A percentile compares a stretch with the other conserved stretches of the same genome.
phyloP scores from a whole-genome alignment of 345 rosid genomes.

The Hevea brasiliensis region DNA sequence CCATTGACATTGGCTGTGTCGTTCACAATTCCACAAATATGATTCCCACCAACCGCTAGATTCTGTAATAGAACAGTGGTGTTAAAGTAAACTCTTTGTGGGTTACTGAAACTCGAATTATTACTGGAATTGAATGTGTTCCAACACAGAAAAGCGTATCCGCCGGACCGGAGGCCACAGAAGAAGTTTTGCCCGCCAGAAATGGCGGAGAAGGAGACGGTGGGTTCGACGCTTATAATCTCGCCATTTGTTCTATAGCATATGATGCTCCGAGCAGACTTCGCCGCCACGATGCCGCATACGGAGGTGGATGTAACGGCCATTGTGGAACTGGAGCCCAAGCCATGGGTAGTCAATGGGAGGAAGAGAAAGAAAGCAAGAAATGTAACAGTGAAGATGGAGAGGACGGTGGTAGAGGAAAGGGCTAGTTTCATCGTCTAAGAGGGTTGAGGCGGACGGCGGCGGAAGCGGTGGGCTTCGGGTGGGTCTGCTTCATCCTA shows the following conservation, averaged over 20 bases:
- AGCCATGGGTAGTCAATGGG: slow-evolving; percentile 28
- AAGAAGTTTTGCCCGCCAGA: slow-evolving; percentile 59
- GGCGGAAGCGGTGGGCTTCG: slow-evolving; percentile 15
- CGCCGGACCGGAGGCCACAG: slow-evolving; percentile 73
- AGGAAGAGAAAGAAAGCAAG: slow-evolving; percentile 11
- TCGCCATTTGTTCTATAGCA: slow-evolving; percentile 41
- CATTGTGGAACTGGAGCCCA: slow-evolving; percentile 74
- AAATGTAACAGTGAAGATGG: neutral
- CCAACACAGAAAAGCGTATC: slow-evolving; percentile 69
- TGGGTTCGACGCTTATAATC: slow-evolving; percentile 41
- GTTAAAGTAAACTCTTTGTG: slow-evolving; percentile 52
- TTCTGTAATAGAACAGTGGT: slow-evolving; percentile 35
- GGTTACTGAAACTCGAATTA: neutral
- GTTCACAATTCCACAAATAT: slow-evolving; percentile 60
- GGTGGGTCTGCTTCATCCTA: slow-evolving; percentile 50
- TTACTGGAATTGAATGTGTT: slow-evolving; percentile 18
- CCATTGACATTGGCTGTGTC: slow-evolving; percentile 8
- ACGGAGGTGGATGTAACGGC: slow-evolving; percentile 59
- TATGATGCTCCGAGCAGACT: slow-evolving; percentile 38
- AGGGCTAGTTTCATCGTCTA: slow-evolving; percentile 49
- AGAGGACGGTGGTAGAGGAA: slow-evolving; percentile 7
- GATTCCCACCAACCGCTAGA: slow-evolving; percentile 62
- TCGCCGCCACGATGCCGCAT: slow-evolving; percentile 56
- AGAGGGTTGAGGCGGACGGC: slow-evolving; percentile 27
- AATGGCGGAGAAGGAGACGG: slow-evolving; percentile 56